Percentiles rank a stretch among this genome's conserved stretches.
Conservation (phyloP, 2,329 filamentous ascomycete species). For the Albophoma yamanashiensis region DNA sequence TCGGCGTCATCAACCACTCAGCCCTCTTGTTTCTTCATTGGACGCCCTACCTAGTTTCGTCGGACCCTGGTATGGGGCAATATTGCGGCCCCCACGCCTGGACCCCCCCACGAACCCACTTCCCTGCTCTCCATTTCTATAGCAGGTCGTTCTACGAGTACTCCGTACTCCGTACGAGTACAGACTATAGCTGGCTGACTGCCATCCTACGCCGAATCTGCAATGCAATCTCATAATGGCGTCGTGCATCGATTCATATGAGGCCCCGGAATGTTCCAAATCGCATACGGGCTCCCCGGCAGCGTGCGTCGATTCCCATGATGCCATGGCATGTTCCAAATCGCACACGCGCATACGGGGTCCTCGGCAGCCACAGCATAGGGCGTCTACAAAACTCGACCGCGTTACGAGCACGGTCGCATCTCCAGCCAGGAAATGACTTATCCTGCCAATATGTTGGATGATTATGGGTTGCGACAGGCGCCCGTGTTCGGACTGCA, state of each 20-base stretch:
- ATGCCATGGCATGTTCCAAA: background rate
- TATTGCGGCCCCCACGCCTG: background rate
- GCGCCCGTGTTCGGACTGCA: background rate
- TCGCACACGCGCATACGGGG: background rate
- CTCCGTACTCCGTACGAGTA: too few species aligned
- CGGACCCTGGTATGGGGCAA: background rate
- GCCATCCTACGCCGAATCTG: background rate
- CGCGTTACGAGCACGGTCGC: background rate
- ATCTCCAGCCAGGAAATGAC: background rate
- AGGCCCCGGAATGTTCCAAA: background rate
- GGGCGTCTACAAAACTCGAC: background rate
- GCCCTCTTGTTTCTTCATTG: background rate
- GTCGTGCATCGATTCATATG: background rate
- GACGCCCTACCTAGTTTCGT: background rate
- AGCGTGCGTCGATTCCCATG: background rate
- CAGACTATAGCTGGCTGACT: background rate
- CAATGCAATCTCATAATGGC: background rate
- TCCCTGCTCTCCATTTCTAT: background rate
- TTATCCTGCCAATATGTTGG: background rate
- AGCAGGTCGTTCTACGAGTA: too few species aligned
- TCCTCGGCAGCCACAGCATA: background rate
- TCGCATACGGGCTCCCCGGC: background rate
- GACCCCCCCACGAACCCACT: background rate
- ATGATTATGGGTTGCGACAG: background rate
- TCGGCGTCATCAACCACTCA: background rate